These are phyloP conservation scores for Paracorniculantispora psalliotae DNA, from an alignment of 2,329 filamentous ascomycete species.

Conservation along the genomic window DNA sequence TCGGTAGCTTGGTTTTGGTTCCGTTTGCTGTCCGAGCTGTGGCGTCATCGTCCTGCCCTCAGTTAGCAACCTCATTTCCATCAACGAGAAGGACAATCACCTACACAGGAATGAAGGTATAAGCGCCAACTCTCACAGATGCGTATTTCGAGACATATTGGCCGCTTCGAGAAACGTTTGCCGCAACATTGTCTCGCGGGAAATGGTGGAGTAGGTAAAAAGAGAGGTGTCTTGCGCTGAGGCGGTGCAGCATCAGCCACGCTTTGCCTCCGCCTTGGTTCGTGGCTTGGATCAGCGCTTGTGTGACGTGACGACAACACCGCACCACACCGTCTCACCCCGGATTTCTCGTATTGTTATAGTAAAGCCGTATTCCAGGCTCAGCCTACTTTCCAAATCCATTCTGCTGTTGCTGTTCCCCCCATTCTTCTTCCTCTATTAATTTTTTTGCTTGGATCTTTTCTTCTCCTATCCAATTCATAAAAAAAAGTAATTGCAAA, in stretches of 20 bases:
- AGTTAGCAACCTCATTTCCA: not conserved
- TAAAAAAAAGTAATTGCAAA: not conserved
- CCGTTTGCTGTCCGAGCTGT: not conserved
- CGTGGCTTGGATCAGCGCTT: constrained; percentile 11
- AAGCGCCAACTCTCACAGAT: not conserved
- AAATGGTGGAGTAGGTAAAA: not conserved
- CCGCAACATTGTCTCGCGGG: not conserved
- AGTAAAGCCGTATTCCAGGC: not conserved
- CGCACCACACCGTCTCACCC: not conserved
- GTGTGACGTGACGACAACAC: constrained; percentile 6
- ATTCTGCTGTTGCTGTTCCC: too few relatives aligned
- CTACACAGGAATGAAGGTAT: not conserved
- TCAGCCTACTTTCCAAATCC: not conserved
- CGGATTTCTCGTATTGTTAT: not conserved
- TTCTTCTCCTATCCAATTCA: not conserved
- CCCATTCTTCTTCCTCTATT: not conserved
- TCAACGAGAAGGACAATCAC: not conserved
- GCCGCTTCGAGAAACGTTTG: not conserved
- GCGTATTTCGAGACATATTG: not conserved
- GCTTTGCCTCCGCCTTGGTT: not conserved
- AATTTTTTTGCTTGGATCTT: not conserved
- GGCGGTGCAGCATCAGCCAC: constrained; percentile 11
- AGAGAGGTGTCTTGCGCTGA: not conserved
- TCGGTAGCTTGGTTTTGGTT: not conserved
- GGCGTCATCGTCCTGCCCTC: not conserved